Conservation (phyloP, 768 basidiomycete genomes). For the Naganishia vaughanmartiniae region DNA sequence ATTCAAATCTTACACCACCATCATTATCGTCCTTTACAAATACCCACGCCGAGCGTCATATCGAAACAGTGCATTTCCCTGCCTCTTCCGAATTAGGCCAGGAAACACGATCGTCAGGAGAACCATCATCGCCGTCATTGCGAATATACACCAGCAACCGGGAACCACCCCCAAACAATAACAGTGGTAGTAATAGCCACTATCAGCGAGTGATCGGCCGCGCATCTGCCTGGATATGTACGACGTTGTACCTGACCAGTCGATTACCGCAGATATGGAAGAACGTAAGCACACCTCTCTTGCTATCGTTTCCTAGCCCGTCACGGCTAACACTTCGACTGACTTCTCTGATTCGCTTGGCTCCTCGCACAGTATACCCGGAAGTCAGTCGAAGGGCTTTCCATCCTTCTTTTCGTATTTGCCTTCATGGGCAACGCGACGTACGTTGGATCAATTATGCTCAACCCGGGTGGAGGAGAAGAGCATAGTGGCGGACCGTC, state of each 20-base stretch:
- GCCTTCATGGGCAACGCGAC: slow-evolving; percentile 92
- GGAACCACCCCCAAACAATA: slow-evolving; percentile 10
- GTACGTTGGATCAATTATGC: slow-evolving; percentile 86
- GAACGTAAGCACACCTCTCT: slow-evolving; percentile 69
- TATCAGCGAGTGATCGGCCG: slow-evolving; percentile 73
- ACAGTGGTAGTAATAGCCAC: slow-evolving; percentile 13
- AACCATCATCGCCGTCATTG: background rate
- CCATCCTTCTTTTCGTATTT: slow-evolving; percentile 86
- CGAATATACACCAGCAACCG: background rate
- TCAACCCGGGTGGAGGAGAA: slow-evolving; percentile 59
- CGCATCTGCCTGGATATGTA: slow-evolving; percentile 90
- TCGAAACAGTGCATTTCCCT: too few relatives aligned
- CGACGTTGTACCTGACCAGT: slow-evolving; percentile 85
- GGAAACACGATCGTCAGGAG: too few relatives aligned
- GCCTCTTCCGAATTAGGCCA: too few relatives aligned
- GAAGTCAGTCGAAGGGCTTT: slow-evolving; percentile 93
- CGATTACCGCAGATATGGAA: slow-evolving; percentile 98
- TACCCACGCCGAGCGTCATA: too few relatives aligned
- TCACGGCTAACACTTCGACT: background rate
- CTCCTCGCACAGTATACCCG: slow-evolving; percentile 65
- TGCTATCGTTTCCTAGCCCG: background rate
- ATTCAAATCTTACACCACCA: background rate
- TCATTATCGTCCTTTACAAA: too few relatives aligned
- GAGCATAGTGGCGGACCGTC: slow-evolving; percentile 59
- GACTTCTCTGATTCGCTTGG: background rate